phyloP scores from a whole-genome alignment of 805 yeast genomes.

The Yarrowia sp. region DNA sequence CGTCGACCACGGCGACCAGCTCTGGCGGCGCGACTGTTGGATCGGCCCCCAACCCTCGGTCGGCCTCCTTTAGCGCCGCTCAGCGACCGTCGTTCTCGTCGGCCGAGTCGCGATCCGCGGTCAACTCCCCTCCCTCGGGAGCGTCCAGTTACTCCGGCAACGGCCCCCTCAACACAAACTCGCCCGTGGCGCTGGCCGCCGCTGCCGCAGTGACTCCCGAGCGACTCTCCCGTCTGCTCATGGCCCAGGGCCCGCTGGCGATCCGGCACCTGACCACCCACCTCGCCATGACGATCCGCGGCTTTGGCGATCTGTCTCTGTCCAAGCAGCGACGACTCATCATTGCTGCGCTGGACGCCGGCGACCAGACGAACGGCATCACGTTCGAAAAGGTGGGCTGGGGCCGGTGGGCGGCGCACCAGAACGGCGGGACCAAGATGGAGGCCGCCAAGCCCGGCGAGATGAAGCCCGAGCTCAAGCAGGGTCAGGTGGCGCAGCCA shows the following conservation, averaged over 20 bases:
- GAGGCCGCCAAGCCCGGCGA: slow-evolving; percentile 15
- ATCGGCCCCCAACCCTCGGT: slow-evolving; percentile 32
- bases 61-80: slow-evolving; percentile 20
- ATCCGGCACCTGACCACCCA: slow-evolving; percentile 88
- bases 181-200: slow-evolving; percentile 87
- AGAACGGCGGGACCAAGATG: slow-evolving; percentile 41
- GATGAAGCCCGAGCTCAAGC: background rate
- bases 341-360: slow-evolving; percentile 82
- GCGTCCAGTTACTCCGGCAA: slow-evolving; percentile 13
- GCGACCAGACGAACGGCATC: slow-evolving; percentile 56
- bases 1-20: slow-evolving; percentile 11
- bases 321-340: slow-evolving; percentile 90
- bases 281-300: slow-evolving; percentile 73
- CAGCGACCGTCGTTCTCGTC: slow-evolving; percentile 25
- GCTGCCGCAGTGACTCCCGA: slow-evolving; percentile 85
- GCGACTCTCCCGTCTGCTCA: slow-evolving; percentile 70
- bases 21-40: background rate
- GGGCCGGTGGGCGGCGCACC: slow-evolving; percentile 94
- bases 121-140: slow-evolving; percentile 18
- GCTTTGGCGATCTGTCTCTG: slow-evolving; percentile 78
- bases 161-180: slow-evolving; percentile 62
- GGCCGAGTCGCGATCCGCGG: slow-evolving; percentile 18
- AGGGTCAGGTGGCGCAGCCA: too few relatives aligned
- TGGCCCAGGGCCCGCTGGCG: slow-evolving; percentile 84
- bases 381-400: slow-evolving; percentile 93